Evolutionary conservation across 2,329 filamentous ascomycete species (phyloP).

Genomic region (Ophiobolus disseminans): DNA sequence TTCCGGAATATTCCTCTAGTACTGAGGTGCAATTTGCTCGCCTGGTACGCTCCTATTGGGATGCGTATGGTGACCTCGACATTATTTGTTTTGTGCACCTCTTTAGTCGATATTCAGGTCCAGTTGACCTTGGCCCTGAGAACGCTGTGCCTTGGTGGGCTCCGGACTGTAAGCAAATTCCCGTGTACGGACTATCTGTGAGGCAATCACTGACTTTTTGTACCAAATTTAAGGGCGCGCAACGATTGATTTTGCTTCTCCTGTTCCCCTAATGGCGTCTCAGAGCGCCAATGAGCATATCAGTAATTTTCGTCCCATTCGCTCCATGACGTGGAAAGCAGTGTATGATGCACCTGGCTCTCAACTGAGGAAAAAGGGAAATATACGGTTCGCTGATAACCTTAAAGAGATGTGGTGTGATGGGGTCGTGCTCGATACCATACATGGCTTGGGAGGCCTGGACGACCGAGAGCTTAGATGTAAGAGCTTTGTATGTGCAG

Average conservation of each 20-base stretch:
- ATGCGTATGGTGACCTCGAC: conserved; percentile 29
- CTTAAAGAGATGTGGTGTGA: conserved; percentile 34
- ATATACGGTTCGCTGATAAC: conserved; percentile 29
- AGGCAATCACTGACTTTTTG: too few relatives aligned
- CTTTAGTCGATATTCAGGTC: conserved; percentile 31
- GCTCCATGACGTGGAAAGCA: conserved; percentile 28
- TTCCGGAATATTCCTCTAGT: conserved; percentile 30
- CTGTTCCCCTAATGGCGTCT: conserved; percentile 45
- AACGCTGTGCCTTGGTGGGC: conserved; percentile 33
- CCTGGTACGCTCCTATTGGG: conserved; percentile 39
- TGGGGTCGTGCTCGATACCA: conserved; percentile 29
- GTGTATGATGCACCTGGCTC: conserved; percentile 36
- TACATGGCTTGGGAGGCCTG: conserved; percentile 35
- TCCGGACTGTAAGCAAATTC: too few relatives aligned
- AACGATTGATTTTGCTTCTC: conserved; percentile 33
- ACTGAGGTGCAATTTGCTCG: conserved; percentile 30
- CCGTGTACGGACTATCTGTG: too few relatives aligned
- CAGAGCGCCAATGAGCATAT: conserved; percentile 38
- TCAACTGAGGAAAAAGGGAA: conserved; percentile 19
- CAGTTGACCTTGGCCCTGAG: conserved; percentile 14
- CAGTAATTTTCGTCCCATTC: conserved; percentile 39
- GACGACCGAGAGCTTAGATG: conserved; percentile 36
- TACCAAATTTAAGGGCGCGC: too few relatives aligned
- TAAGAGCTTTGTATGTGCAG: conserved; percentile 31
- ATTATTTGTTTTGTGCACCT: conserved; percentile 42